phyloP scores from a whole-genome alignment of 1,284 basidiomycete genomes.

The Apiotrichum montevideense region DNA sequence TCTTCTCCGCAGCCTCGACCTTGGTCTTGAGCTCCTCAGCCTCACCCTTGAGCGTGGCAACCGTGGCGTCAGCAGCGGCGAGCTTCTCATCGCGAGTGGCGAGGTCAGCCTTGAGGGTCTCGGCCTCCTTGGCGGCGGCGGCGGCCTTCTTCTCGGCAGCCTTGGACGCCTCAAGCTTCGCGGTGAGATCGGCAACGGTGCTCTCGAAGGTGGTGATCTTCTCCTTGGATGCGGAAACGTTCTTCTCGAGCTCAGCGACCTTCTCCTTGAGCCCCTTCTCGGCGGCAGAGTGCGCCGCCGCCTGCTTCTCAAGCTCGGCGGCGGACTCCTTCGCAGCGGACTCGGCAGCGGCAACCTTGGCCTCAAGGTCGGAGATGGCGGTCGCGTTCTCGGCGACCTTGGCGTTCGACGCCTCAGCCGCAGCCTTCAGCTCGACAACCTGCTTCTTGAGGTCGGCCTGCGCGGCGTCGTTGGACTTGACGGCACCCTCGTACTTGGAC shows the following conservation, averaged over 20 bases:
- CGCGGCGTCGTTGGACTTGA: background rate
- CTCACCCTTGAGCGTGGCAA: background rate
- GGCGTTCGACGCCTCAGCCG: background rate
- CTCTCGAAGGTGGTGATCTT: background rate
- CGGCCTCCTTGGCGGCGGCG: background rate
- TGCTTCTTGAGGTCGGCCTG: background rate
- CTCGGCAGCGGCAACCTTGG: background rate
- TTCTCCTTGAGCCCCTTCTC: background rate
- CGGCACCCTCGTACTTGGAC: slow-evolving; percentile 10
- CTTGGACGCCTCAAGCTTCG: background rate
- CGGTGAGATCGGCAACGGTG: background rate
- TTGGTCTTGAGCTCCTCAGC: background rate
- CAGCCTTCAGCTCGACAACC: background rate
- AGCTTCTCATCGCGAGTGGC: background rate
- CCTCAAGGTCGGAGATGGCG: background rate
- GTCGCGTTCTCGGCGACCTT: background rate
- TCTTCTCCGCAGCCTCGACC: slow-evolving; percentile 6
- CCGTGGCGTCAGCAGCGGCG: background rate
- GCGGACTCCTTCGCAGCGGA: background rate
- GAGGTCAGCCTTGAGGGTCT: background rate
- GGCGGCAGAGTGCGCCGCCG: slow-evolving; percentile 4
- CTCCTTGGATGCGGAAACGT: background rate
- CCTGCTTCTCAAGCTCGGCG: background rate
- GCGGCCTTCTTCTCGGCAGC: background rate
- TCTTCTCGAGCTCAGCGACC: background rate